Conservation (phyloP, 306 rosid genomes). For the Quercus wislizeni region DNA sequence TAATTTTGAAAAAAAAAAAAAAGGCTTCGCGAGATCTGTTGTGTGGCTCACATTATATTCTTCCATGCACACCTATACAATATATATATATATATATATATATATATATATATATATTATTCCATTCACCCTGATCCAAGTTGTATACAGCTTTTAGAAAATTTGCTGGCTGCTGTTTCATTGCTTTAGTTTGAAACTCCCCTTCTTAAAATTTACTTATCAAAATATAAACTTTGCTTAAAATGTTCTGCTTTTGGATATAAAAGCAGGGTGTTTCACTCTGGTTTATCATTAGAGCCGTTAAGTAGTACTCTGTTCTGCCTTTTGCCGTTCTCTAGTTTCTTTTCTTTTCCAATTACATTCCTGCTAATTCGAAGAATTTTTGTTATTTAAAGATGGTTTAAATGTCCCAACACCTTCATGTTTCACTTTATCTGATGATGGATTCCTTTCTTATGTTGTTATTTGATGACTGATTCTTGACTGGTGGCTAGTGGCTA, state of each 20-base stretch:
- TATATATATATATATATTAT: background rate
- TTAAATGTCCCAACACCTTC: background rate
- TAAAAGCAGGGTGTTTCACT: background rate
- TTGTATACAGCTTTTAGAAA: background rate
- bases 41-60: background rate
- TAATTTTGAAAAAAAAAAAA: background rate
- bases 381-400: conserved; percentile 7
- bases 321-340: background rate
- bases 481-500: conserved; percentile 87
- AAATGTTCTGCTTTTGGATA: background rate
- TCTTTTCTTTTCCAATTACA: conserved; percentile 2
- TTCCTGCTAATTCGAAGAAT: background rate
- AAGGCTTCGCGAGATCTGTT: background rate
- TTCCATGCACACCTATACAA: background rate
- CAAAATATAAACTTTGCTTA: background rate
- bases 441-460: background rate
- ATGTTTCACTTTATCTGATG: background rate
- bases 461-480: conserved; percentile 11
- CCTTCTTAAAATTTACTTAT: no score
- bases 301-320: background rate
- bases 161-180: background rate
- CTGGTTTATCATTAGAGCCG: background rate
- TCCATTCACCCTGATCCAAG: background rate
- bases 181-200: background rate
- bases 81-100: background rate